These are phyloP conservation scores for Rhynchospora tenuis DNA, from an alignment of 176 grass and related monocot species.

Conservation along the genomic window DNA sequence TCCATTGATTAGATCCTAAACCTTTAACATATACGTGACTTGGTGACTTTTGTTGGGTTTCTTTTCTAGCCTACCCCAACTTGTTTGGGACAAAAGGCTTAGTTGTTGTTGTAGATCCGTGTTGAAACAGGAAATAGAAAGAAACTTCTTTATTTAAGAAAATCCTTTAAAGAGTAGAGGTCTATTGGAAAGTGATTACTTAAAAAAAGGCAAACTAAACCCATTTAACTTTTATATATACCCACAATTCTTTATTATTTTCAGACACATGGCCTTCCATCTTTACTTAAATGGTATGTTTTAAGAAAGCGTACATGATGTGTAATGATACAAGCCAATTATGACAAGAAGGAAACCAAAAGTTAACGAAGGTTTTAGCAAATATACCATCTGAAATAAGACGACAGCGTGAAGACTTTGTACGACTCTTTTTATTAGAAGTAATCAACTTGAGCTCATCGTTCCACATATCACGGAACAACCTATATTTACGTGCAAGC, in stretches of 20 bases:
- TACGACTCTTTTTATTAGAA: slow-evolving; percentile 48
- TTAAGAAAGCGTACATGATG: not conserved
- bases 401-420: slow-evolving; percentile 61
- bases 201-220: not conserved
- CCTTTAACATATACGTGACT: too few relatives aligned
- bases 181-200: not conserved
- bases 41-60: too few relatives aligned
- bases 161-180: too few relatives aligned
- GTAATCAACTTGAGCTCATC: slow-evolving; percentile 69
- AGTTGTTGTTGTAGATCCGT: too few relatives aligned
- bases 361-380: not conserved
- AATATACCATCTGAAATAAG: slow-evolving; percentile 53
- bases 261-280: not conserved
- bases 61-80: too few relatives aligned
- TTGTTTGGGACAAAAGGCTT: too few relatives aligned
- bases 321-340: not conserved
- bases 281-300: not conserved
- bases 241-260: not conserved
- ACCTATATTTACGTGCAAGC: slow-evolving; percentile 81
- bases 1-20: not conserved
- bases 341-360: not conserved
- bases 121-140: not conserved
- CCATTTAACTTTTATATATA: not conserved
- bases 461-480: slow-evolving; percentile 68
- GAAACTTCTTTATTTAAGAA: not conserved